Evolutionary conservation across 225 moss, liverwort and hornwort species (phyloP).

Genomic region (Bryum argenteum): DNA sequence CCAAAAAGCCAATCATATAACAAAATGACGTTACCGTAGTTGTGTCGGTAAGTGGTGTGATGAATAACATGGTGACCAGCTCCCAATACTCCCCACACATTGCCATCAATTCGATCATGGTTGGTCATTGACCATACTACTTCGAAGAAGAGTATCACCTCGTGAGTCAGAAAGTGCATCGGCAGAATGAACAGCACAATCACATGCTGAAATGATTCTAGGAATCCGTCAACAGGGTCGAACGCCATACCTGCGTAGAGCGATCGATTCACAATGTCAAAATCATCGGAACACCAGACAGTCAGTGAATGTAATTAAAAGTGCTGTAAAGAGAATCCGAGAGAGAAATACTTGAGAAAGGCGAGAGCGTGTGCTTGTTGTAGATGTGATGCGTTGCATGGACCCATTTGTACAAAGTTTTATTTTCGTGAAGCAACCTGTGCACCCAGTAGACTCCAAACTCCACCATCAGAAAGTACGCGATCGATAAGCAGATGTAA

Average conservation of each 20-base stretch:
- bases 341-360: slow-evolving; percentile 77
- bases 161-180: slow-evolving; percentile 84
- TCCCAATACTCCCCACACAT: slow-evolving; percentile 93
- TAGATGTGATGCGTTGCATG: slow-evolving; percentile 99
- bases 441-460: slow-evolving; percentile 96
- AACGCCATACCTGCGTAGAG: slow-evolving; percentile 81
- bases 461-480: slow-evolving; percentile 73
- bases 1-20: slow-evolving; percentile 95
- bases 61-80: slow-evolving; percentile 96
- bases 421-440: slow-evolving; percentile 85
- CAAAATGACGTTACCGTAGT: slow-evolving; percentile 88
- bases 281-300: background rate
- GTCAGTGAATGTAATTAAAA: too few relatives aligned
- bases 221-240: slow-evolving; percentile 82
- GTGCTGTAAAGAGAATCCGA: background rate
- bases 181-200: slow-evolving; percentile 76
- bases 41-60: slow-evolving; percentile 94
- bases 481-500: slow-evolving; percentile 53
- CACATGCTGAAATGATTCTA: slow-evolving; percentile 92
- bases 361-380: slow-evolving; percentile 97
- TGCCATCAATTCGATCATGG: slow-evolving; percentile 95
- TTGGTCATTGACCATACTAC: slow-evolving; percentile 94
- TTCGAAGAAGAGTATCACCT: slow-evolving; percentile 77
- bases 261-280: background rate
- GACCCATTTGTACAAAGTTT: slow-evolving; percentile 83